phyloP scores from a whole-genome alignment of 164 flowering plant species.

The Piper longum region DNA sequence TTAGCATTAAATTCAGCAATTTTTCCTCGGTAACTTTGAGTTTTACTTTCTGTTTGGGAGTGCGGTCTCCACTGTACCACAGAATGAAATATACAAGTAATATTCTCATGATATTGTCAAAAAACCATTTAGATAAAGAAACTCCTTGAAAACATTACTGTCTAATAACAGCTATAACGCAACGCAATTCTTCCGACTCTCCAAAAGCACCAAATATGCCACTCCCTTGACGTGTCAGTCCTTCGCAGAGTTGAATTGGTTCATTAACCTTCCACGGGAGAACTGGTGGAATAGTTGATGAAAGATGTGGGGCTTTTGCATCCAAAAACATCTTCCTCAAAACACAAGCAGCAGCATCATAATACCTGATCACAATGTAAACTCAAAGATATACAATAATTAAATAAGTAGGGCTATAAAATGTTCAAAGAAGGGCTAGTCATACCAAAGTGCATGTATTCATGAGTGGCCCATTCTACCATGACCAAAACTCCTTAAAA shows the following conservation, averaged over 20 bases:
- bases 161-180: conserved; percentile 85
- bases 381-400: background rate
- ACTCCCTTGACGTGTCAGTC: conserved; percentile 95
- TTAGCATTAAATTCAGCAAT: conserved; percentile 80
- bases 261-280: conserved; percentile 95
- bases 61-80: conserved; percentile 84
- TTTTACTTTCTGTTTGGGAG: conserved; percentile 98
- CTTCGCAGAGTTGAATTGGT: conserved; percentile 70
- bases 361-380: conserved; percentile 43
- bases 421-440: too few species aligned
- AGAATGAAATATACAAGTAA: background rate
- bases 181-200: conserved; percentile 90
- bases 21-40: conserved; percentile 94
- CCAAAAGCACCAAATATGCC: conserved; percentile 96
- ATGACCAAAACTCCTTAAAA: background rate
- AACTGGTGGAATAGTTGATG: conserved; percentile 85
- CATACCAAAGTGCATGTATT: background rate
- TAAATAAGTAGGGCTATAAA: too few species aligned
- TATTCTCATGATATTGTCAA: too few species aligned
- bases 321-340: conserved; percentile 93
- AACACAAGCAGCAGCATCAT: conserved; percentile 99
- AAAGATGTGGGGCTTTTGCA: conserved; percentile 98
- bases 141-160: conserved; percentile 44
- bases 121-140: background rate
- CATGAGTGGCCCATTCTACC: background rate